Evolutionary conservation across 2,329 filamentous ascomycete species (phyloP), one percentile per base, ranked within the genome.

Genomic region (Didymella exigua): DNA sequence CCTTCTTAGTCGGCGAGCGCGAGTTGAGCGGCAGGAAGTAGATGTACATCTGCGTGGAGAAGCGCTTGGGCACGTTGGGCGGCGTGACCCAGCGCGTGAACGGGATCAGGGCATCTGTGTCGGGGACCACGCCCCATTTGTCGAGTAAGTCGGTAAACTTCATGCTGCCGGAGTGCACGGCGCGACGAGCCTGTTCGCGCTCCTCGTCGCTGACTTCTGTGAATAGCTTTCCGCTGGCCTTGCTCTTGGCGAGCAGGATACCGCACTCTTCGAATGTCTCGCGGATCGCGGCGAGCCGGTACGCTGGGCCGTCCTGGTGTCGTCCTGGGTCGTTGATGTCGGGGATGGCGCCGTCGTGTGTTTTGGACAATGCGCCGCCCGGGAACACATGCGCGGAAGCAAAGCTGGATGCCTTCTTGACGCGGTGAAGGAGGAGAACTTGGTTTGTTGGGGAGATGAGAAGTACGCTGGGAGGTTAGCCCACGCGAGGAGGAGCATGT

Each of bases 261-360:
- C 95, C 95, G 61, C 90, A 93, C 77, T 98, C 95, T 73, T 99
- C 95, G 70, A 98, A 98, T 0, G 91, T 91, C 79, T 98, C 95
- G 6, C 95, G 82, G 21, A 98, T 85, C 0, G 93, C 95, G 5
- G 89, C 92, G 30, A 90, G 76, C n/a, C 92, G 82, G 70, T 97
- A 97, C 3, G 86, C 83, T 0, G 80, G 77, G 0, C 86, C 86
- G 71, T 97, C 93, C 10, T 79, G 74, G 66, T 97, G 92, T 11
- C 88, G 78, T 9, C 75, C 77, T 0, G 79, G 74, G 24, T 85
- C 79, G 14, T 81, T 80, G 0, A 75, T 69, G 0, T 76, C 75
- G 0, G 85, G 81, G 11, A 82, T 77, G 18, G 74, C 65, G 27
- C 90, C 92, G 65, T 98, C 93, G 67, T 96, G 91, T 18, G 84